Conservation (phyloP, 169 alveolate species). For the Babesia divergens region DNA sequence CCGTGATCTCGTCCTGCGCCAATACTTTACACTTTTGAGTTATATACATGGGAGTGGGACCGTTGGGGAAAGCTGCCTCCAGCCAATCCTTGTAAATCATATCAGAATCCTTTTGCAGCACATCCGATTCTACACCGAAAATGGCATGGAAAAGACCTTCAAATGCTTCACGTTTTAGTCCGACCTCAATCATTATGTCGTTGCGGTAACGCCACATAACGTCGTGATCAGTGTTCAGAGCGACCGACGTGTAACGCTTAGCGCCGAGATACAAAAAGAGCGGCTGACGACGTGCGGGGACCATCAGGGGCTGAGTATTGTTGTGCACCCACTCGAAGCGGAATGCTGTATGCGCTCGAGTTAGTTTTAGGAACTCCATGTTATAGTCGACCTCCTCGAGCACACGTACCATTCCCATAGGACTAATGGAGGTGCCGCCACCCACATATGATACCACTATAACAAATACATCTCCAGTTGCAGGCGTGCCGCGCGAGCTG, state of each 20-base stretch:
- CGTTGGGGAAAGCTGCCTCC: conserved; percentile 42
- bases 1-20: conserved; percentile 1
- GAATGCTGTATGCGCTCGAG: conserved; percentile 44
- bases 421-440: conserved; percentile 38
- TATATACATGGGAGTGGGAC: conserved; percentile 49
- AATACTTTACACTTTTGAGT: neutral
- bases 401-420: conserved; percentile 32
- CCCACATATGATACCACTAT: conserved; percentile 26
- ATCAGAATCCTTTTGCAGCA: neutral
- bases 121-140: conserved; percentile 1
- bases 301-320: neutral
- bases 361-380: conserved; percentile 25
- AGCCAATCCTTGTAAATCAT: conserved; percentile 33
- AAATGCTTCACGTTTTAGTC: conserved; percentile 25
- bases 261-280: conserved; percentile 27
- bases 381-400: conserved; percentile 18
- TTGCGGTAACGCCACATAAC: conserved; percentile 48
- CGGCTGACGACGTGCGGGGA: conserved; percentile 53
- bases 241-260: conserved; percentile 19
- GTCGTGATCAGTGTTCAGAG: conserved; percentile 6
- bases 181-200: conserved; percentile 46
- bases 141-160: conserved; percentile 3
- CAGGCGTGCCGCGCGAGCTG: neutral
- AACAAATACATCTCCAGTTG: conserved; percentile 7
- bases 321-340: conserved; percentile 50